phyloP scores from a whole-genome alignment of 306 rosid species.

The Trichosanthes cucumerina region DNA sequence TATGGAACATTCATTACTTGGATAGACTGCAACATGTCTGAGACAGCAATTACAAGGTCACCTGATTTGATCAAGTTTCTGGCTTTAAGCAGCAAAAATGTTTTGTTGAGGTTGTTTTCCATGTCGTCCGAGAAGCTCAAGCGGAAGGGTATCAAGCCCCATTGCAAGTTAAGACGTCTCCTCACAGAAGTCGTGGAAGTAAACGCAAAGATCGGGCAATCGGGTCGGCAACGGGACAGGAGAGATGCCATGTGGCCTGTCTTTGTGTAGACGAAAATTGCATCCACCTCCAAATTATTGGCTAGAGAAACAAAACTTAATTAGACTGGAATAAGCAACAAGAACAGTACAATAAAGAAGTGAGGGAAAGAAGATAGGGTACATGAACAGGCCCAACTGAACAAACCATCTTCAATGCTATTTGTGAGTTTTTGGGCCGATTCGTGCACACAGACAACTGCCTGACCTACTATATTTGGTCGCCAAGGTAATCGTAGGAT shows the following conservation, averaged over 20 bases:
- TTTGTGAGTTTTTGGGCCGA: no score
- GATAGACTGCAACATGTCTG: conserved; percentile 87
- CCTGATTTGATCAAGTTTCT: conserved; percentile 93
- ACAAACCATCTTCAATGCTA: not conserved
- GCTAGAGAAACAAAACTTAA: conserved; percentile 47
- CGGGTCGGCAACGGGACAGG: conserved; percentile 92
- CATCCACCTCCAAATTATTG: conserved; percentile 87
- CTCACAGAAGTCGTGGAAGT: conserved; percentile 68
- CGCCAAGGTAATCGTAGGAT: not conserved
- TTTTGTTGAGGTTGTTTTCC: conserved; percentile 91
- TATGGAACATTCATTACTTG: conserved; percentile 96
- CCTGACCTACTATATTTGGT: not conserved
- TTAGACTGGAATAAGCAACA: not conserved
- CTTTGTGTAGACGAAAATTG: conserved; percentile 82
- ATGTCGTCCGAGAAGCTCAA: conserved; percentile 85
- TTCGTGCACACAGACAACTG: not conserved
- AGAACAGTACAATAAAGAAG: not conserved
- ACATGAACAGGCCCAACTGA: not conserved
- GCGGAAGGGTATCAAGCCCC: conserved; percentile 98
- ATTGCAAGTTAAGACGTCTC: conserved; percentile 86
- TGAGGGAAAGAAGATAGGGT: not conserved
- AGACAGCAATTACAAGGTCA: conserved; percentile 95
- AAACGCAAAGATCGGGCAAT: conserved; percentile 96
- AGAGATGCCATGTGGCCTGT: conserved; percentile 96
- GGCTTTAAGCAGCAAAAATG: conserved; percentile 89